Evolutionary conservation across 306 rosid species (phyloP).

Genomic region (Elaeagnus macrophylla): DNA sequence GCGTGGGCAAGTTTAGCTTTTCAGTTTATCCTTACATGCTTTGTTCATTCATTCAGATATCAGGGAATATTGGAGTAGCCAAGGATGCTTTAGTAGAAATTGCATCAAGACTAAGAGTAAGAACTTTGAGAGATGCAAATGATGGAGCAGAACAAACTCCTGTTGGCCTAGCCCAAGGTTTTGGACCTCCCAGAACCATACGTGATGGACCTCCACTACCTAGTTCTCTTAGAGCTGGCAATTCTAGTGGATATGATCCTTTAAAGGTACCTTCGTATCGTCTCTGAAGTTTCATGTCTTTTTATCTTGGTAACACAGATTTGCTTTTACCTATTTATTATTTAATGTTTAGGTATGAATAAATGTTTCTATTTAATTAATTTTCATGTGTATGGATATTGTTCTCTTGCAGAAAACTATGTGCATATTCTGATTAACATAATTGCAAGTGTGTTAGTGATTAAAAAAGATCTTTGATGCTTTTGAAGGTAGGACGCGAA

Average conservation of each 20-base stretch:
- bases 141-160: constrained; percentile 23
- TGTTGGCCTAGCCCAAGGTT: constrained; percentile 10
- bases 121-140: constrained; percentile 28
- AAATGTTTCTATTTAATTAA: too few species aligned
- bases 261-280: constrained; percentile 8
- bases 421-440: background rate
- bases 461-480: background rate
- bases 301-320: background rate
- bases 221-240: constrained; percentile 16
- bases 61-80: constrained; percentile 22
- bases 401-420: background rate
- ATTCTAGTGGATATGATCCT: constrained; percentile 24
- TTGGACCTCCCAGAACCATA: constrained; percentile 15
- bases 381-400: background rate
- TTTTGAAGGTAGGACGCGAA: constrained; percentile 24
- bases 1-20: background rate
- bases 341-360: background rate
- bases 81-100: constrained; percentile 33
- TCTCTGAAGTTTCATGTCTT: background rate
- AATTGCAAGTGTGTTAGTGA: constrained; percentile 2
- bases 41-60: constrained; percentile 14
- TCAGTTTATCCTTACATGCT: background rate
- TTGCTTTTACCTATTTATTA: background rate
- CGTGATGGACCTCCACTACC: constrained; percentile 19
- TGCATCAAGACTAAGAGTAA: constrained; percentile 32